Percentiles rank a stretch among this genome's conserved stretches.
phyloP scores from a whole-genome alignment of 495 filamentous ascomycete species.

The Podospora comata region DNA sequence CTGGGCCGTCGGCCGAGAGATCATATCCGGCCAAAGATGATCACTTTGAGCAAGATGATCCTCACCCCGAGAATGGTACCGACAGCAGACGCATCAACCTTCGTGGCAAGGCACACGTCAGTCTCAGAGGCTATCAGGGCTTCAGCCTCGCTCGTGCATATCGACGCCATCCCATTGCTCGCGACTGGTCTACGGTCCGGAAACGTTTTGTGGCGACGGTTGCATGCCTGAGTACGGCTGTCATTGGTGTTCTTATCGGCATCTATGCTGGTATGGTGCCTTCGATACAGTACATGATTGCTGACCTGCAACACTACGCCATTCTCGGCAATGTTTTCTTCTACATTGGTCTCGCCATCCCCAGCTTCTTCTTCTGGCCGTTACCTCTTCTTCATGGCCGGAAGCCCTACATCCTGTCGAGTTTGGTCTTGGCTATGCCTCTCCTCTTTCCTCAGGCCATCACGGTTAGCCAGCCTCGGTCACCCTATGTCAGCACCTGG shows the following conservation, averaged over 20 bases:
- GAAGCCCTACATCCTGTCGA: conserved; percentile 67
- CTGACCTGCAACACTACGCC: conserved; percentile 59
- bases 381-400: conserved; percentile 72
- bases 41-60: conserved; percentile 14
- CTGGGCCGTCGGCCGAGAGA: conserved; percentile 14
- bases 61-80: conserved; percentile 4
- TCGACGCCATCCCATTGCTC: conserved; percentile 52
- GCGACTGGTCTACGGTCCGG: conserved; percentile 60
- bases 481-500: conserved; percentile 55
- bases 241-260: conserved; percentile 66
- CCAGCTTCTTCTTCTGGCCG: conserved; percentile 69
- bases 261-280: conserved; percentile 73
- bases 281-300: conserved; percentile 69
- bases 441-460: conserved; percentile 73
- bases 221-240: conserved; percentile 65
- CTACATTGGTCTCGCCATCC: conserved; percentile 63
- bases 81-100: conserved; percentile 31
- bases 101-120: conserved; percentile 40
- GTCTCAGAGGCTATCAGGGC: conserved; percentile 42
- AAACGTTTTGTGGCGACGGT: conserved; percentile 66
- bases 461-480: conserved; percentile 50
- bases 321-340: conserved; percentile 72
- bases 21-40: not conserved
- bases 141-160: conserved; percentile 56
- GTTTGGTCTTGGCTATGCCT: conserved; percentile 63